These are phyloP conservation scores for Eucalyptus polyanthemos DNA, from an alignment of 345 rosid genomes.

Conservation along the genomic window DNA sequence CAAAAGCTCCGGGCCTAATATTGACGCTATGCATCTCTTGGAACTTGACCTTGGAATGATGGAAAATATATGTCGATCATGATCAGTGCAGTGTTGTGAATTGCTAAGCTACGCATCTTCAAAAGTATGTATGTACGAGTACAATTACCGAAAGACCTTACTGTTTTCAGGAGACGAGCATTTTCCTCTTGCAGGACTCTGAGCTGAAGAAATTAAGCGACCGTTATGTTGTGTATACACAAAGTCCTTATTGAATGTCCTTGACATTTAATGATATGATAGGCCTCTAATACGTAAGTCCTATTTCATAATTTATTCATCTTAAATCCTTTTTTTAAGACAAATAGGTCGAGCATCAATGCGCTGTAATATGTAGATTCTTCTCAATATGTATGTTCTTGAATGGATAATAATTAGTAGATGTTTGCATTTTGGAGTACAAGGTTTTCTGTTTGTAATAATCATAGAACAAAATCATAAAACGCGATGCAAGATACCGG, in stretches of 20 bases:
- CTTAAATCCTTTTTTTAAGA: neutral
- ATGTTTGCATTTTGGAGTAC: neutral
- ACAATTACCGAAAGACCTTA: conserved; percentile 3
- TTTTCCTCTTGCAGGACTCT: conserved; percentile 38
- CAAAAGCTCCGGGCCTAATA: neutral
- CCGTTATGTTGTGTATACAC: neutral
- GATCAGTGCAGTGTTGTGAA: neutral
- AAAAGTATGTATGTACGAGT: neutral
- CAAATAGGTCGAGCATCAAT: neutral
- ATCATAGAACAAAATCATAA: neutral
- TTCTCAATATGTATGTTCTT: neutral
- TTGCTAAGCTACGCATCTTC: neutral
- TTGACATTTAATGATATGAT: neutral
- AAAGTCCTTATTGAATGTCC: neutral
- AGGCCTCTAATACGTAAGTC: neutral
- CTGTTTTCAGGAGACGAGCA: conserved; percentile 28
- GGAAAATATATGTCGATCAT: neutral
- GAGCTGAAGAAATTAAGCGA: conserved; percentile 9
- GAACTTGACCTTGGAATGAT: neutral
- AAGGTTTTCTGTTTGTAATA: neutral
- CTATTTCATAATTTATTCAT: neutral
- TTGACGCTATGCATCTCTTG: neutral
- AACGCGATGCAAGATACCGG: neutral
- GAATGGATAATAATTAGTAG: neutral
- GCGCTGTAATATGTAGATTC: neutral